phyloP scores from a whole-genome alignment of 257 asterid genomes.

The Lithospermum erythrorhizon region DNA sequence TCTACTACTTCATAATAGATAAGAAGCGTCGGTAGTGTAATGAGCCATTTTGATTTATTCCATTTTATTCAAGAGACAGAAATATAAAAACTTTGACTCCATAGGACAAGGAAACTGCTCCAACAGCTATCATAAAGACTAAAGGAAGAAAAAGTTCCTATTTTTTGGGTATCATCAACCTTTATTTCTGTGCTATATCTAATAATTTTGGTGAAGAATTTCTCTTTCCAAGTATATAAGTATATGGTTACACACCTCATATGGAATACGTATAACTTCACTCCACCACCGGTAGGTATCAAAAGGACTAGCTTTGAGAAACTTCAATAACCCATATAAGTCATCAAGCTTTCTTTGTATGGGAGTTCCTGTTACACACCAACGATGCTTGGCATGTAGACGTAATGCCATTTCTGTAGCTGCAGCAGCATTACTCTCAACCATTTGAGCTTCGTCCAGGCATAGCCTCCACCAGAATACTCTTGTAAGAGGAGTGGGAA shows the following conservation, averaged over 20 bases:
- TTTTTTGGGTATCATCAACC: background rate
- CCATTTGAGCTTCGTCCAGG: constrained; percentile 99
- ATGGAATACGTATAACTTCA: constrained; percentile 79
- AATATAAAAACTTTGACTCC: too few species aligned
- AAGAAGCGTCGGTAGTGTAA: too few species aligned
- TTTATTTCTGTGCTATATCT: background rate
- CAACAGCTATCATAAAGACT: background rate
- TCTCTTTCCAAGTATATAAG: constrained; percentile 1
- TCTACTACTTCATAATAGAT: too few species aligned
- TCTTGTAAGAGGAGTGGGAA: constrained; percentile 90
- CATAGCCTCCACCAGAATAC: constrained; percentile 98
- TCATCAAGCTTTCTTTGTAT: constrained; percentile 91
- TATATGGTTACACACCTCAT: constrained; percentile 45
- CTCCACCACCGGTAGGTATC: constrained; percentile 82
- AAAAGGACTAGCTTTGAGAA: constrained; percentile 81
- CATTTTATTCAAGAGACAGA: too few species aligned
- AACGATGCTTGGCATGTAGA: constrained; percentile 74
- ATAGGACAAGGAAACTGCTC: too few species aligned
- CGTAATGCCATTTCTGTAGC: constrained; percentile 90
- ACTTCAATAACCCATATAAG: constrained; percentile 77
- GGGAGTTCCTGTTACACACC: constrained; percentile 99
- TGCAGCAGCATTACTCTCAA: constrained; percentile 88
- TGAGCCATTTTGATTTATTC: too few species aligned
- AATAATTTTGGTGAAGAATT: background rate
- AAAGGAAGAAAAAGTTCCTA: background rate